Evolutionary conservation across 177 flowering plant species (phyloP), one percentile per base, ranked within the genome.

Genomic region (Vitis hybrid): DNA sequence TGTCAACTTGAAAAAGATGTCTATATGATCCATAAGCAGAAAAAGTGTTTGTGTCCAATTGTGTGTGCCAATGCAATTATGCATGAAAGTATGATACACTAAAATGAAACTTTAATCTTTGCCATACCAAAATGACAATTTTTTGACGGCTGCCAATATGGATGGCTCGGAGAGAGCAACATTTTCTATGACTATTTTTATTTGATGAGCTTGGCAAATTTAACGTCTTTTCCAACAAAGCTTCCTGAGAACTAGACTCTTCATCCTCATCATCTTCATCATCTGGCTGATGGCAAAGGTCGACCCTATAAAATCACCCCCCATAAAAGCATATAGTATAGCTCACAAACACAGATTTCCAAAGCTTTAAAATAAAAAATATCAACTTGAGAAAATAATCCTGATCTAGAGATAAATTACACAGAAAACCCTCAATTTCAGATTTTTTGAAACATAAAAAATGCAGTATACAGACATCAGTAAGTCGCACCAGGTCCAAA

Each of bases 241-340:
- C 72, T 78, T 88, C 87, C 19, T 56, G 81, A 69, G 72, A 66
- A 70, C 83, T 75, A 70, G 68, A 68, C 21, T 82, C 93, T 62
- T 88, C 97, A 62, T 92, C 96, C 34, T 93, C 97, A 56, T 90
- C 89, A 58, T 90, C 93, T 59, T 91, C 98, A 71, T 91, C 92
- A 81, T 81, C 80, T 76, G 89, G 74, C 79, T 89, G 97, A 82
- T 94, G 98, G 86, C 97, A 91, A 71, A 92, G 97, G 79, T 94
- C 98, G 60, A 91, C 88, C 98, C 98, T 94, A 73, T 64, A 71
- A 76, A 82, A 82, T 49, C 72, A 73, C 60, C 56, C 60, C 55
- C 64, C 66, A 67, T 54, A 73, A 51, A 78, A 67, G n/a, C 58
- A 72, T 30, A 54, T 13, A 61, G 52, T 64, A 26, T 62, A 56